A percentile compares a stretch with the other conserved stretches of the same genome.
These are phyloP conservation scores for Blepharisma stoltei DNA, from an alignment of 73 alveolate species.

Conservation along the genomic window DNA sequence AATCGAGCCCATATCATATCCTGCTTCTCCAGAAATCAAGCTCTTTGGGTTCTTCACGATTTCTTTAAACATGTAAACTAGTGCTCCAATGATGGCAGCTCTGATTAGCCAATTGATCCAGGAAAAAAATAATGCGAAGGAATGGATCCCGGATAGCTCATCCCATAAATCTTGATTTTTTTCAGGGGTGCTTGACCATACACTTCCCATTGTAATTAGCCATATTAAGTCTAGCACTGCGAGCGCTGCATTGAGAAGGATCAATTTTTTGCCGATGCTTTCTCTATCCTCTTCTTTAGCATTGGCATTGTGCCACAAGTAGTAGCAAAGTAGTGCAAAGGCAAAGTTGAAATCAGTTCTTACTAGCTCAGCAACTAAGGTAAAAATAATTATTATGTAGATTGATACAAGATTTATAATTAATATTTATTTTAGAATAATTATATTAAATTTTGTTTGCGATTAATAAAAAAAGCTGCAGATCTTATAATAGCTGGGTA, in stretches of 20 bases:
- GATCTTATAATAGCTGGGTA: no score
- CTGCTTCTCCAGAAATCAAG: slow-evolving; percentile 12
- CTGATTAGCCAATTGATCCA: slow-evolving; percentile 22
- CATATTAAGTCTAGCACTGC: neutral
- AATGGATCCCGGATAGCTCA: neutral
- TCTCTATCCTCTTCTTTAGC: slow-evolving; percentile 23
- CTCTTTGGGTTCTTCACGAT: slow-evolving; percentile 8
- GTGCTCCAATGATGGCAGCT: slow-evolving; percentile 16
- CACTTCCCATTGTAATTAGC: slow-evolving; percentile 10
- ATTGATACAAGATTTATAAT: no score
- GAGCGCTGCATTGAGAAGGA: neutral
- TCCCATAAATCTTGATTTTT: neutral
- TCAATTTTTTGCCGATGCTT: slow-evolving; percentile 14
- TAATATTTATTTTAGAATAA: no score
- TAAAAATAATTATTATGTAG: no score
- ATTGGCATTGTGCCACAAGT: slow-evolving; percentile 15
- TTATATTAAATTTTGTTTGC: no score
- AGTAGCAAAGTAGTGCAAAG: slow-evolving; percentile 30
- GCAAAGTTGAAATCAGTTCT: slow-evolving; percentile 34
- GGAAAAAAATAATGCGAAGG: neutral
- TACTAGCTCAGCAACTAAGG: slow-evolving; percentile 11
- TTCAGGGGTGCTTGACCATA: neutral
- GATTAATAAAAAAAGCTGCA: no score
- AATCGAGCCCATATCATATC: slow-evolving; percentile 6
- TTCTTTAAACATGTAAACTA: neutral